These are phyloP conservation scores for Lachnellula suecica DNA, from an alignment of 2,329 filamentous ascomycete genomes.

Conservation along the genomic window DNA sequence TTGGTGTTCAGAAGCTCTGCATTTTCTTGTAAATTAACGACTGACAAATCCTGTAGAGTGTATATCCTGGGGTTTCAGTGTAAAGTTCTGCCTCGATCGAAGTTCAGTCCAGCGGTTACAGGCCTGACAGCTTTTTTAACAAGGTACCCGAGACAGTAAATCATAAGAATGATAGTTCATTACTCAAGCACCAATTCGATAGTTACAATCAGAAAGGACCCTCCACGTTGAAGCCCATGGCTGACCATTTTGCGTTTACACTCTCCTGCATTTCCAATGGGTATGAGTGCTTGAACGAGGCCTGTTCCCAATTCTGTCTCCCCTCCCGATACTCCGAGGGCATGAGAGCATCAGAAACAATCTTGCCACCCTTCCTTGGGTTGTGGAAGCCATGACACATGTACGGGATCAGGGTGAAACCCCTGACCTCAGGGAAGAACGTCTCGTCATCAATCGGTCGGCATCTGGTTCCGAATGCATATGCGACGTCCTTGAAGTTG, in stretches of 20 bases:
- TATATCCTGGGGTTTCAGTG: too few species aligned
- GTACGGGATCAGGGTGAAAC: not conserved
- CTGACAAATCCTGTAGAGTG: too few species aligned
- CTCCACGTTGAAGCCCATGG: too few species aligned
- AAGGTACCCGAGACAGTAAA: too few species aligned
- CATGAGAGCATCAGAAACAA: not conserved
- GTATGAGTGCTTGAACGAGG: slow-evolving; percentile 36
- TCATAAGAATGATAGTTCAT: too few species aligned
- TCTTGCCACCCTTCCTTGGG: not conserved
- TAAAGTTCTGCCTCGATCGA: too few species aligned
- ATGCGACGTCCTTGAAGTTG: not conserved
- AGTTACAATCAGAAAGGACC: too few species aligned
- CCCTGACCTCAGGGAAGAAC: not conserved
- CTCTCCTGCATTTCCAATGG: slow-evolving; percentile 40
- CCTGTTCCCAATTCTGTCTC: slow-evolving; percentile 32
- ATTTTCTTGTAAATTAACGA: too few species aligned
- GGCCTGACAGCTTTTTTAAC: too few species aligned
- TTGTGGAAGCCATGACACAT: not conserved
- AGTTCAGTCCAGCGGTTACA: too few species aligned
- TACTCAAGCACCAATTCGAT: too few species aligned
- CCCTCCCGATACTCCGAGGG: slow-evolving; percentile 11
- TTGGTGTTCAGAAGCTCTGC: too few species aligned
- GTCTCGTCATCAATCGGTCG: not conserved
- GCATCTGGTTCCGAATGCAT: not conserved
- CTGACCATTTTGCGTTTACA: slow-evolving; percentile 36